A percentile compares a stretch with the other conserved stretches of the same genome.
These are phyloP conservation scores for Meredithiella fracta DNA, from an alignment of 2,329 filamentous ascomycete species.

Conservation along the genomic window DNA sequence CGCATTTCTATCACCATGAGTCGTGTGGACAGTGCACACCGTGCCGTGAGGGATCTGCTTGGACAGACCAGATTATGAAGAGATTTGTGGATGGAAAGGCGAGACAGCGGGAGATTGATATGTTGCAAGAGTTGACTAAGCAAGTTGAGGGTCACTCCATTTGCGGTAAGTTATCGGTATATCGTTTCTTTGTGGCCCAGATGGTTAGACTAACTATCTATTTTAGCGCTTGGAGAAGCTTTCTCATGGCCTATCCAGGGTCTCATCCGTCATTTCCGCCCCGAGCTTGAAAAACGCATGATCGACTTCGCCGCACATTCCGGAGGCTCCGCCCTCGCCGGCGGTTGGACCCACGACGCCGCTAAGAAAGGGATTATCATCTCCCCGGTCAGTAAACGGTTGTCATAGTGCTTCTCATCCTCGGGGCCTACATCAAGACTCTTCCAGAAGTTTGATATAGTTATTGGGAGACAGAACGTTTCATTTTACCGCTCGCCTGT, in stretches of 20 bases:
- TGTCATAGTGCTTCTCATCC: not conserved
- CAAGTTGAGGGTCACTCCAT: conserved; percentile 99
- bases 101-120: conserved; percentile 86
- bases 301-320: conserved; percentile 56
- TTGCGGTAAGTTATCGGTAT: conserved; percentile 48
- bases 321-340: conserved; percentile 61
- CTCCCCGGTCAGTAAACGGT: conserved; percentile 62
- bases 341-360: conserved; percentile 70
- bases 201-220: conserved; percentile 19
- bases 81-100: conserved; percentile 86
- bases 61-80: conserved; percentile 98
- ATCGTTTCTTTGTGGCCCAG: not conserved
- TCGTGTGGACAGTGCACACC: conserved; percentile 97
- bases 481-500: not conserved
- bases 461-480: not conserved
- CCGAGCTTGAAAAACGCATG: conserved; percentile 86
- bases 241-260: conserved; percentile 98
- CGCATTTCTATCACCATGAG: conserved; percentile 97
- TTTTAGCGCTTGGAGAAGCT: conserved; percentile 71
- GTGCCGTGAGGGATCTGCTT: conserved; percentile 97
- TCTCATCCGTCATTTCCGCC: conserved; percentile 93
- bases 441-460: not conserved
- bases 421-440: not conserved
- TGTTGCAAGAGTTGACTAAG: conserved; percentile 98
- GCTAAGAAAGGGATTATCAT: conserved; percentile 66